Evolutionary conservation across 164 flowering plant species (phyloP).

Genomic region (Amborella trichopoda): DNA sequence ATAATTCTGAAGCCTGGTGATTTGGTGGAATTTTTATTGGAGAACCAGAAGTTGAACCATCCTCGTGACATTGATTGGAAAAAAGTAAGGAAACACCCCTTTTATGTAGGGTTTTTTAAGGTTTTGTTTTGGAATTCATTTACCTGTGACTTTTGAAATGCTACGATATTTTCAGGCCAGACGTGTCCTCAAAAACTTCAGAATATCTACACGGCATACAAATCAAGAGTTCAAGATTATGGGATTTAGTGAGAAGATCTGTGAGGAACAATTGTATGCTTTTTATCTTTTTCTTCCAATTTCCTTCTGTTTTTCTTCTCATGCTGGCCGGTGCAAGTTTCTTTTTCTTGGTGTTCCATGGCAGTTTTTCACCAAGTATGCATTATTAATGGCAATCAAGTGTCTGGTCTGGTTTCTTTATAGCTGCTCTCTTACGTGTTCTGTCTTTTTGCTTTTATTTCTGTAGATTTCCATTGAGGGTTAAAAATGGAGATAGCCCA

Average conservation of each 20-base stretch:
- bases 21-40: slow-evolving; percentile 62
- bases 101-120: too few species aligned
- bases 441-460: too few species aligned
- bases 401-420: too few species aligned
- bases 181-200: slow-evolving; percentile 54
- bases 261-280: slow-evolving; percentile 55
- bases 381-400: too few species aligned
- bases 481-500: slow-evolving; percentile 9
- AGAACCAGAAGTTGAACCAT: slow-evolving; percentile 62
- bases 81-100: slow-evolving; percentile 30
- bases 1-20: slow-evolving; percentile 89
- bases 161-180: slow-evolving; percentile 79
- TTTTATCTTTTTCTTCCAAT: background rate
- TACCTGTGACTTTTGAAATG: too few species aligned
- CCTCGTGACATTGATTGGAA: slow-evolving; percentile 62
- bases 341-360: too few species aligned
- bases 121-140: too few species aligned
- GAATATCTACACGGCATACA: slow-evolving; percentile 38
- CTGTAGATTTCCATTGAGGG: slow-evolving; percentile 1
- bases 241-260: slow-evolving; percentile 65
- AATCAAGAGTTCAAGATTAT: slow-evolving; percentile 65
- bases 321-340: background rate
- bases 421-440: too few species aligned
- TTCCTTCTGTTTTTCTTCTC: background rate
- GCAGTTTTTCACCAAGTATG: too few species aligned